Percentiles rank a stretch among this genome's conserved stretches.
These are phyloP conservation scores for Talaromyces borbonicus DNA, from an alignment of 495 filamentous ascomycete species.

Conservation along the genomic window DNA sequence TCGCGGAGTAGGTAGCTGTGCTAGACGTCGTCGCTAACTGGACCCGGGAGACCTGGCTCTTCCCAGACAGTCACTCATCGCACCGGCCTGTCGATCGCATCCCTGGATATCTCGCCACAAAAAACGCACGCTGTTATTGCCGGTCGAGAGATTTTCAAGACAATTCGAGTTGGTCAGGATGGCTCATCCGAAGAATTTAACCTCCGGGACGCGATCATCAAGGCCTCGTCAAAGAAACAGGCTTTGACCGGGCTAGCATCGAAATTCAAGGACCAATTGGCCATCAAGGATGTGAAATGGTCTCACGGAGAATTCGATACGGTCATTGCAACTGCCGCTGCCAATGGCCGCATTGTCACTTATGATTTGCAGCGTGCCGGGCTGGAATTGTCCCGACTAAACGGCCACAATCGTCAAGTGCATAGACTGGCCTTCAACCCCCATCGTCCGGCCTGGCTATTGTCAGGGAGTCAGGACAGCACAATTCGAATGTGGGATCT, in stretches of 20 bases:
- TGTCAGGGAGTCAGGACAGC: constrained; percentile 89
- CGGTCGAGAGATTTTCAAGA: constrained; percentile 78
- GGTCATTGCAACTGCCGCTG: constrained; percentile 73
- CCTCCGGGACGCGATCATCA: constrained; percentile 63
- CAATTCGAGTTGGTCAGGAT: constrained; percentile 60
- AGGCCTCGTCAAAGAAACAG: constrained; percentile 55
- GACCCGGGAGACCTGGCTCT: constrained; percentile 42
- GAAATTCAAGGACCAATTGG: constrained; percentile 59
- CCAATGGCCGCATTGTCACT: constrained; percentile 76
- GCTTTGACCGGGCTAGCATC: constrained; percentile 39
- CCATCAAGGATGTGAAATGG: constrained; percentile 79
- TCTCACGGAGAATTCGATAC: constrained; percentile 54
- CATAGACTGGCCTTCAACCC: constrained; percentile 89
- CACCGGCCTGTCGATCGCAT: constrained; percentile 61
- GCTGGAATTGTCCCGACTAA: constrained; percentile 64
- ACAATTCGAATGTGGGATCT: constrained; percentile 77
- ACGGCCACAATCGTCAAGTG: constrained; percentile 86
- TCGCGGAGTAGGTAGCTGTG: no score
- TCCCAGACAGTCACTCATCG: constrained; percentile 66
- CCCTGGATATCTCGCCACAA: constrained; percentile 69
- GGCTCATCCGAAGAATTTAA: constrained; percentile 68
- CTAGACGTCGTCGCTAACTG: no score
- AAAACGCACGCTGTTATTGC: constrained; percentile 69
- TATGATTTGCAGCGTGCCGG: constrained; percentile 72
- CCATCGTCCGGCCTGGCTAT: constrained; percentile 59